Evolutionary conservation across 2,329 filamentous ascomycete genomes (phyloP), one percentile per base, ranked within the genome.

Genomic region (Aureobasidium lini): DNA sequence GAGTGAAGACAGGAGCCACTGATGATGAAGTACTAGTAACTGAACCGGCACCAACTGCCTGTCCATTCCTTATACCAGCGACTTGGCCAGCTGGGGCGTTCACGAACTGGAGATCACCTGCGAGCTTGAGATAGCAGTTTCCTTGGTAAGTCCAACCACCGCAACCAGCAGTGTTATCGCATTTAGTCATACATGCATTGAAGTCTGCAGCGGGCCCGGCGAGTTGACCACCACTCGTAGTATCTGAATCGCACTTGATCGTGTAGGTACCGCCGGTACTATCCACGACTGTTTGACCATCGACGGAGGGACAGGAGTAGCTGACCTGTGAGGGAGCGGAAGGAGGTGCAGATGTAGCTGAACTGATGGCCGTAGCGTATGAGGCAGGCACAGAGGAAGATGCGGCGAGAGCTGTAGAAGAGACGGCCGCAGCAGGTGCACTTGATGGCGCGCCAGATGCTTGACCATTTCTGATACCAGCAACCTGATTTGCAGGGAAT

Each of bases 161-260:
- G 8, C 43, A 47, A 16, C 50, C 57, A 2, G 60, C 10, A 10
- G 49, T 42, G 29, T 40, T 37, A 28, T 66, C 64, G 42, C 66
- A 68, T 1, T 60, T 52, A 3, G 48, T 54, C 32, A 67, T 62
- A 42, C 66, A 68, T 9, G 62, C 62, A 48, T 42, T 59, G 28
- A 57, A 60, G 32, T 50, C 39, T 34, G 47, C 23, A 4, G 57
- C 6, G 23, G 39, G 1, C 6, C 39, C 46, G n/a, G n/a, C 31
- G 1, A 31, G n/a, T 34, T 34, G 32, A 1, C 57, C 57, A 8
- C 57, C 57, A 2, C 34, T 13, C 6, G 37, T 46, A 1, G 57
- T 60, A 18, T 60, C 57, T 3, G 28, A 8, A 16, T 9, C 15
- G 15, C 57, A 60, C 2, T 16, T 53, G 8, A 62, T 43, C 2